phyloP scores from a whole-genome alignment of 1,284 basidiomycete species.

The Fistulina hepatica region DNA sequence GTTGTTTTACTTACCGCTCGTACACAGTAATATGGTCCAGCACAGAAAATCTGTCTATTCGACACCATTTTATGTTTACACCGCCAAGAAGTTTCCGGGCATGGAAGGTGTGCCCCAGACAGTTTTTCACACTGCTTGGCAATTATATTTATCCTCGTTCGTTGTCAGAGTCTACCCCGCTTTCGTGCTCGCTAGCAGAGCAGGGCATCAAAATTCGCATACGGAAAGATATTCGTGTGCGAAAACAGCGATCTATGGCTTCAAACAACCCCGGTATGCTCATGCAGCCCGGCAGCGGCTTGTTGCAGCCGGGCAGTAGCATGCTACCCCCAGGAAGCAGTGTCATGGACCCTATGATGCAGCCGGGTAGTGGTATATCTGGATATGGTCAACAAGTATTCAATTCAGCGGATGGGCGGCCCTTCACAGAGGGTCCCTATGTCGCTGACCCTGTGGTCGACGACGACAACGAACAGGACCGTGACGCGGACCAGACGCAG shows the following conservation, averaged over 20 bases:
- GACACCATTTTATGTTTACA: conserved; percentile 81
- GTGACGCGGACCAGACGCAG: too few species aligned
- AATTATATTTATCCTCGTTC: conserved; percentile 7
- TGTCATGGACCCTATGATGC: too few species aligned
- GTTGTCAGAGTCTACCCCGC: conserved; percentile 66
- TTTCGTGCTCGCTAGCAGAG: conserved; percentile 81
- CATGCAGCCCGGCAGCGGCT: too few species aligned
- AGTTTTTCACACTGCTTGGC: background rate
- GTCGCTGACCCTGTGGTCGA: too few species aligned
- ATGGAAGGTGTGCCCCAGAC: conserved; percentile 62
- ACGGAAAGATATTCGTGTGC: conserved; percentile 75
- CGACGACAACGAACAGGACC: too few species aligned
- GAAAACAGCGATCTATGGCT: conserved; percentile 67
- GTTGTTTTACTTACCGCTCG: conserved; percentile 1
- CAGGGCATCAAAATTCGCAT: conserved; percentile 92
- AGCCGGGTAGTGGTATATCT: too few species aligned
- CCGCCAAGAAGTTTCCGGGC: conserved; percentile 89
- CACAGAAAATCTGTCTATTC: conserved; percentile 87
- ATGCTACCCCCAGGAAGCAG: too few species aligned
- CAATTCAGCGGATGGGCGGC: too few species aligned
- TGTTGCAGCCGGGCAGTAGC: too few species aligned
- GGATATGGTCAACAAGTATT: too few species aligned
- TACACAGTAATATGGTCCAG: conserved; percentile 59
- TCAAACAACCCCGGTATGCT: too few species aligned
- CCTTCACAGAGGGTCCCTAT: too few species aligned